Percentiles rank a stretch among this genome's conserved stretches.
phyloP scores from a whole-genome alignment of 352 stramenopile genomes.

The Phytophthora ramorum region DNA sequence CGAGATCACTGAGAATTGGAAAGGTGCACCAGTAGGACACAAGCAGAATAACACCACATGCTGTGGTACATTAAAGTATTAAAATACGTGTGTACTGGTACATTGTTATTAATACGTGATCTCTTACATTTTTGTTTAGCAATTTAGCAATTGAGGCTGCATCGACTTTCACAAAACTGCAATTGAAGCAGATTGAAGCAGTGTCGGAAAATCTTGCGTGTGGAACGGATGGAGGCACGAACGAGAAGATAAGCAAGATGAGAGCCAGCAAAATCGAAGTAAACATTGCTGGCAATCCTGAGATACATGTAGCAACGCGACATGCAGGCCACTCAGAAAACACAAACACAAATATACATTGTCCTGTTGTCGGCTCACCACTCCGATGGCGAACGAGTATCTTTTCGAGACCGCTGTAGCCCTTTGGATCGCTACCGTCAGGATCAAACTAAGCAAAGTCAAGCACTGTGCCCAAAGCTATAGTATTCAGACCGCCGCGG shows the following conservation, averaged over 20 bases:
- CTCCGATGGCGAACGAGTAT: not conserved
- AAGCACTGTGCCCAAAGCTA: too few relatives aligned
- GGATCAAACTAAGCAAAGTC: too few relatives aligned
- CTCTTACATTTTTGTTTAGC: too few relatives aligned
- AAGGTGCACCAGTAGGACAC: too few relatives aligned
- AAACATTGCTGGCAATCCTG: not conserved
- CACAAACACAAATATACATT: not conserved
- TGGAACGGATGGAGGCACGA: conserved; percentile 20
- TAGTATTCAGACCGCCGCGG: too few relatives aligned
- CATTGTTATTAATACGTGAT: too few relatives aligned
- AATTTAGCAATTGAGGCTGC: too few relatives aligned
- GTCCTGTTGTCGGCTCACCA: not conserved
- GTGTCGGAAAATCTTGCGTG: conserved; percentile 12
- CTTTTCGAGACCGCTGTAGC: not conserved
- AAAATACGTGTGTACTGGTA: too few relatives aligned
- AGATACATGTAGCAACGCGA: conserved; percentile 1
- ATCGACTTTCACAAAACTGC: too few relatives aligned
- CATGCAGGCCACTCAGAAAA: not conserved
- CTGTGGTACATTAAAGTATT: too few relatives aligned
- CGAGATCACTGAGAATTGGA: too few relatives aligned
- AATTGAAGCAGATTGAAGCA: not conserved
- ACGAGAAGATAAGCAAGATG: conserved; percentile 34
- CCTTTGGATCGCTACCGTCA: not conserved
- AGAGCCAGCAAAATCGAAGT: conserved; percentile 8
- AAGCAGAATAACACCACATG: too few relatives aligned